Conservation (phyloP, 106 monocot genomes). For the Phalaenopsis equestris region DNA sequence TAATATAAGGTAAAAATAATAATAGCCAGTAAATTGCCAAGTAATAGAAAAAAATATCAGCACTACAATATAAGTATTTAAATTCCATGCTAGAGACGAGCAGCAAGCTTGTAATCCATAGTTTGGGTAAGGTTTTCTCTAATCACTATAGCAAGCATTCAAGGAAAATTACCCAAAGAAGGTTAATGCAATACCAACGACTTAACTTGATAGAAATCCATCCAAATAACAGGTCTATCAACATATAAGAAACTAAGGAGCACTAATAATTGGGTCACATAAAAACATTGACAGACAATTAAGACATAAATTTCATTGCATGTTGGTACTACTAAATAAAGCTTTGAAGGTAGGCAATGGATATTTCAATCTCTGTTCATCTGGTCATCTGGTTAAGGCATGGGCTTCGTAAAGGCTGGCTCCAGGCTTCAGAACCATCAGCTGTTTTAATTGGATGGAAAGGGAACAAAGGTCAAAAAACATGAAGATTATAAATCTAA, state of each 20-base stretch:
- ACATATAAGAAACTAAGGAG: slow-evolving; percentile 22
- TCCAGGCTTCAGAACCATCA: slow-evolving; percentile 70
- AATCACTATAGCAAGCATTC: background rate
- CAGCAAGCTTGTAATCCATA: background rate
- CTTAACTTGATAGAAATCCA: slow-evolving; percentile 19
- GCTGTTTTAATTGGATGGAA: slow-evolving; percentile 68
- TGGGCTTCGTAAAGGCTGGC: slow-evolving; percentile 60
- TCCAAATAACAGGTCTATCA: slow-evolving; percentile 19
- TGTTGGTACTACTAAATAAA: slow-evolving; percentile 32
- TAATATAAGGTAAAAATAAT: background rate
- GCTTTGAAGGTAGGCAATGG: slow-evolving; percentile 36
- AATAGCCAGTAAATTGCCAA: background rate
- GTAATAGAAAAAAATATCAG: background rate
- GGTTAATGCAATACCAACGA: background rate
- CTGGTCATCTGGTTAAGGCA: slow-evolving; percentile 74
- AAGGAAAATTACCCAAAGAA: background rate
- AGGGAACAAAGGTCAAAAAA: slow-evolving; percentile 57
- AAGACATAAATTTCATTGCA: slow-evolving; percentile 9
- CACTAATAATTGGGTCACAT: background rate
- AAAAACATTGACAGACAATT: slow-evolving; percentile 18
- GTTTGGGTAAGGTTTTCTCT: background rate
- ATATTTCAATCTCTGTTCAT: slow-evolving; percentile 39
- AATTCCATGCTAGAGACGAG: background rate
- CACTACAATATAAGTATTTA: background rate
- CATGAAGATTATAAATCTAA: slow-evolving; percentile 34